Base-by-base conservation (phyloP, 441 rosid genomes). In the Pelargonium fulgidum region DNA sequence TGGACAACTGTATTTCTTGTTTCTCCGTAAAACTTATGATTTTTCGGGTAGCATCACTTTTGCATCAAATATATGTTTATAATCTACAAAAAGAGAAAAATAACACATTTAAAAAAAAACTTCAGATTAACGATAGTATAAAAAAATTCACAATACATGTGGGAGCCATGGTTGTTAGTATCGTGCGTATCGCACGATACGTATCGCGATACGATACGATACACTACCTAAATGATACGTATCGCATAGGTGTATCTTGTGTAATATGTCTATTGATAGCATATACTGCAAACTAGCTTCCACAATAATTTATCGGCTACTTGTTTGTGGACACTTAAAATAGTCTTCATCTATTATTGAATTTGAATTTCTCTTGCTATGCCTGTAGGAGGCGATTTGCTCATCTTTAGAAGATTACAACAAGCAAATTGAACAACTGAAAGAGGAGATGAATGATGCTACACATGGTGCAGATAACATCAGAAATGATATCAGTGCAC, bases 381-480 rank as follows among this genome's bases (percentile, higher is more conserved):
- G n/a, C 22, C 48, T 81, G 77, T 72, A 92, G 99, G 99, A 95
- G 78, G 95, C 98, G 62, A 95, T 95, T 69, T 95, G 97, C 85
- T 89, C 99, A 65, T 92, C 99, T 41, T 79, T 95, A 62, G 97
- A 95, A 77, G 99, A 95, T 75, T 95, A 95, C 85, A 95, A 90
- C 85, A 92, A 85, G 85, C 98, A 94, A 84, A 94, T 94, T 58
- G 97, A 92, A 81, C 78, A 80, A 70, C 74, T 95, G 77, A 95
- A 95, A 81, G 79, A 95, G 77, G 99, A 95, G 83, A 95, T 95
- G 98, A 89, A 90, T 80, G 97, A 95, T 77, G 98, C 99, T 65
- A 95, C 99, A 24, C 98, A 90, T 81, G 97, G 99, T 76, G 99
- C 99, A 73, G 99, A 95, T 80, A 90, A 90, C 81, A 92, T 95